These are phyloP conservation scores for Panaeolus cyanescens DNA, from an alignment of 768 basidiomycete species.

Conservation along the genomic window DNA sequence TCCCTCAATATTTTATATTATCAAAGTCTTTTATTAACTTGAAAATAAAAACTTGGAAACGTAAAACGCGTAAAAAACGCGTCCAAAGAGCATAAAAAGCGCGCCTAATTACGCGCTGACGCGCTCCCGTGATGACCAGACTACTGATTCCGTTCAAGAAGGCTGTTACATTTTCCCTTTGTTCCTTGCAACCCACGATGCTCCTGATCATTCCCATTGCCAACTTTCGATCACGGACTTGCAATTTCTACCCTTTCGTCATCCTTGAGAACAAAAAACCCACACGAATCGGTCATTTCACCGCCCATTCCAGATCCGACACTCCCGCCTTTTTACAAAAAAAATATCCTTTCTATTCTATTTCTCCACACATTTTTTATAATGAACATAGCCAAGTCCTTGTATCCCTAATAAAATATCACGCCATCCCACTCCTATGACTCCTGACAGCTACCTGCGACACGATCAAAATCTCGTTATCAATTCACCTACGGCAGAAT, in stretches of 20 bases:
- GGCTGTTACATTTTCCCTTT: slow-evolving; percentile 2
- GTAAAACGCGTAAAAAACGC: slow-evolving; percentile 53
- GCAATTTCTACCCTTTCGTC: slow-evolving; percentile 27
- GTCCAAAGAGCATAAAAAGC: slow-evolving; percentile 23
- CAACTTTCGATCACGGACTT: slow-evolving; percentile 1
- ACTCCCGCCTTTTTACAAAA: slow-evolving; percentile 1
- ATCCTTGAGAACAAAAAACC: slow-evolving; percentile 20
- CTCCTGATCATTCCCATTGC: slow-evolving; percentile 2
- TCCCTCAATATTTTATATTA: slow-evolving; percentile 8
- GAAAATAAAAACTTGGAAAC: slow-evolving; percentile 8
- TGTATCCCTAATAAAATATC: slow-evolving; percentile 10
- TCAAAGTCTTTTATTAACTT: background rate
- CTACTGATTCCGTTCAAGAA: background rate
- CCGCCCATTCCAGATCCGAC: slow-evolving; percentile 1
- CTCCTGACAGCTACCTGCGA: slow-evolving; percentile 14
- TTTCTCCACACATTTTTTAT: no score
- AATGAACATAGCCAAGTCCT: slow-evolving; percentile 11
- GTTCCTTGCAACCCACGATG: slow-evolving; percentile 16
- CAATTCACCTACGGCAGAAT: slow-evolving; percentile 17
- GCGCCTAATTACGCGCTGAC: slow-evolving; percentile 22
- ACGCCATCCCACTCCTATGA: slow-evolving; percentile 1
- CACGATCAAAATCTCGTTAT: slow-evolving; percentile 15
- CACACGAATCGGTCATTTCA: slow-evolving; percentile 12
- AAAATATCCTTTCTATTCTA: no score
- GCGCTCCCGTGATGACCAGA: slow-evolving; percentile 14